Percentiles rank a stretch among this genome's conserved stretches.
These are phyloP conservation scores for Pythium scleroteichum DNA, from an alignment of 352 stramenopile species.

Conservation along the genomic window DNA sequence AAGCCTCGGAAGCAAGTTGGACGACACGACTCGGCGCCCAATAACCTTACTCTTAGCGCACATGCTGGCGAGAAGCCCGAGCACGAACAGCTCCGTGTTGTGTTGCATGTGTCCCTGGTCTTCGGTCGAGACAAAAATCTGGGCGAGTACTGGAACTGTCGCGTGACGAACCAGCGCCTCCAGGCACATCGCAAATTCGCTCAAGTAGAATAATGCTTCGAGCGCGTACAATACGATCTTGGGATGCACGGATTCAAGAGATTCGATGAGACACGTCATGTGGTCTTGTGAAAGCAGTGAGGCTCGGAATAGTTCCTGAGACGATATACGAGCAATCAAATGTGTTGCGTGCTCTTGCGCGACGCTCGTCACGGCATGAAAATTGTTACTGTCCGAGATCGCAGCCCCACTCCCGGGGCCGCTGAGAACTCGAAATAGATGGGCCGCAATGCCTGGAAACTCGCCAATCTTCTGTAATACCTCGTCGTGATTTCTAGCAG, in stretches of 20 bases:
- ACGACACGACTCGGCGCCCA: slow-evolving; percentile 43
- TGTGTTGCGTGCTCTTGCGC: slow-evolving; percentile 61
- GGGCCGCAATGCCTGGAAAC: slow-evolving; percentile 35
- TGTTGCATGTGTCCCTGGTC: slow-evolving; percentile 18
- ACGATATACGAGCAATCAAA: slow-evolving; percentile 54
- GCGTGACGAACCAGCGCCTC: slow-evolving; percentile 72
- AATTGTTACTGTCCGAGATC: slow-evolving; percentile 3
- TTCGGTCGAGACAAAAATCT: slow-evolving; percentile 59
- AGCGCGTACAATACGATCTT: slow-evolving; percentile 63
- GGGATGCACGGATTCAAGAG: slow-evolving; percentile 70
- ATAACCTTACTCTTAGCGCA: slow-evolving; percentile 33
- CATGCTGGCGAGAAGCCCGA: slow-evolving; percentile 39
- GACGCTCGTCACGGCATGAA: slow-evolving; percentile 10
- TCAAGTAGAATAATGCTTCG: slow-evolving; percentile 57
- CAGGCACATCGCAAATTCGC: slow-evolving; percentile 59
- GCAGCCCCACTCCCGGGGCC: background rate
- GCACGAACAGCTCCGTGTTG: slow-evolving; percentile 27
- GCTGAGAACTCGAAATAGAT: slow-evolving; percentile 48
- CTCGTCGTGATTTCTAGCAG: slow-evolving; percentile 53
- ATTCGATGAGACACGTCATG: slow-evolving; percentile 62
- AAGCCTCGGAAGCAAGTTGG: slow-evolving; percentile 61
- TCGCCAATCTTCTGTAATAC: slow-evolving; percentile 69
- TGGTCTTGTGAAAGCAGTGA: slow-evolving; percentile 59
- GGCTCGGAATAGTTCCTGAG: slow-evolving; percentile 50
- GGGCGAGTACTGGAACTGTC: slow-evolving; percentile 67